Conservation (phyloP, 495 filamentous ascomycete species). For the Entonaema liquescens region DNA sequence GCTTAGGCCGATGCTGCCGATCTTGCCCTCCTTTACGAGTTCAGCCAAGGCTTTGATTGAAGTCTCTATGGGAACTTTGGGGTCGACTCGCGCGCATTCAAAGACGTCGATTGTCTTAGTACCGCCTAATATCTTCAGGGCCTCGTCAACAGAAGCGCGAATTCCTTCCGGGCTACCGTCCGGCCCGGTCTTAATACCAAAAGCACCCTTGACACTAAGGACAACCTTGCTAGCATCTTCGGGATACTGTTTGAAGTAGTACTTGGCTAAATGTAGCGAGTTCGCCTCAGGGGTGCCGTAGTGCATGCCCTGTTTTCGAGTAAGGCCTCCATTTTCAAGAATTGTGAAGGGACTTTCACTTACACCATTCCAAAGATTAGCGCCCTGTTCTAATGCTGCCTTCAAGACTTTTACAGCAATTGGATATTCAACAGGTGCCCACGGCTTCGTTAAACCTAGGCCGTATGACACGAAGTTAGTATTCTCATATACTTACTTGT, state of each 20-base stretch:
- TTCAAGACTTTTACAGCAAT: slow-evolving; percentile 66
- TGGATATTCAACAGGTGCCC: slow-evolving; percentile 57
- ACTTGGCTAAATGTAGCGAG: slow-evolving; percentile 63
- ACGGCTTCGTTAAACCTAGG: slow-evolving; percentile 68
- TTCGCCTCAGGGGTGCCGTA: slow-evolving; percentile 52
- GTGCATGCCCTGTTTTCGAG: slow-evolving; percentile 51
- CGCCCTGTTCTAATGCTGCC: slow-evolving; percentile 64
- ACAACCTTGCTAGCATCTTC: slow-evolving; percentile 66
- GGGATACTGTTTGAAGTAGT: slow-evolving; percentile 67
- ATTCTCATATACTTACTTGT: not conserved
- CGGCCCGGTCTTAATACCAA: slow-evolving; percentile 4
- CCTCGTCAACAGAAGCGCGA: slow-evolving; percentile 70
- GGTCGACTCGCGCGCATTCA: slow-evolving; percentile 73
- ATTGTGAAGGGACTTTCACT: not conserved
- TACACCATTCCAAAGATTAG: slow-evolving; percentile 73
- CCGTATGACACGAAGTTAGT: not conserved
- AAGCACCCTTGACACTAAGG: slow-evolving; percentile 68
- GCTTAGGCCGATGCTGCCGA: slow-evolving; percentile 60
- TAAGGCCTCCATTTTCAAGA: not conserved
- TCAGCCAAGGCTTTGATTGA: slow-evolving; percentile 23
- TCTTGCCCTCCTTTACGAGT: slow-evolving; percentile 67
- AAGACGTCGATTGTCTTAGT: slow-evolving; percentile 79
- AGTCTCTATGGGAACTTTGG: slow-evolving; percentile 54
- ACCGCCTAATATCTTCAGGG: slow-evolving; percentile 64
- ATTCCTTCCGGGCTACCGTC: slow-evolving; percentile 66